phyloP scores from a whole-genome alignment of 2,329 filamentous ascomycete genomes.

The Ciborinia camelliae region DNA sequence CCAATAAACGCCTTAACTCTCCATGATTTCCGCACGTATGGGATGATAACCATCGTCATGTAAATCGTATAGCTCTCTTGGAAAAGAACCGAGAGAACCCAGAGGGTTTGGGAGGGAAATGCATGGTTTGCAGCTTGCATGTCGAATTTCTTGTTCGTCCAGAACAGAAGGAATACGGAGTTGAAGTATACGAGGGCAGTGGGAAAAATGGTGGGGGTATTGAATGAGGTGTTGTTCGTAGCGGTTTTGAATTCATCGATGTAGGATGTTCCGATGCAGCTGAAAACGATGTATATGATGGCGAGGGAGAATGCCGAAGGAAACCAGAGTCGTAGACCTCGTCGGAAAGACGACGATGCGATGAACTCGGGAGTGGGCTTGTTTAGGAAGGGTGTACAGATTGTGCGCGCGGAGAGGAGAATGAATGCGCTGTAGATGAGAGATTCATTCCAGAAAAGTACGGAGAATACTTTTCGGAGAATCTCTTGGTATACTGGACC shows the following conservation, averaged over 20 bases:
- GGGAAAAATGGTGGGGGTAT: constrained; percentile 37
- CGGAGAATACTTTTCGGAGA: constrained; percentile 44
- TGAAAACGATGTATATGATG: constrained; percentile 41
- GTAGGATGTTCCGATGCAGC: constrained; percentile 36
- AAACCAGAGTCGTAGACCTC: constrained; percentile 43
- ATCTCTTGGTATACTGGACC: constrained; percentile 42
- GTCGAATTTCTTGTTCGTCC: constrained; percentile 42
- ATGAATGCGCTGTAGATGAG: constrained; percentile 47
- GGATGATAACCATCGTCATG: constrained; percentile 48
- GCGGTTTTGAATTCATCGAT: constrained; percentile 40
- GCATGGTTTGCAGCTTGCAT: constrained; percentile 42
- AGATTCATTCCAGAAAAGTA: constrained; percentile 44
- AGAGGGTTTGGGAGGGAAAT: constrained; percentile 45
- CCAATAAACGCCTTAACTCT: constrained; percentile 20
- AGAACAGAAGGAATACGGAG: constrained; percentile 47
- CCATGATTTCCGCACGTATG: constrained; percentile 26
- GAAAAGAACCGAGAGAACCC: constrained; percentile 45
- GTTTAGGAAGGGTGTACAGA: constrained; percentile 42
- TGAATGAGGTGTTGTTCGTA: constrained; percentile 41
- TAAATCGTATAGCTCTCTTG: constrained; percentile 47
- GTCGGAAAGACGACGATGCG: constrained; percentile 43
- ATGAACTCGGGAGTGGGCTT: constrained; percentile 38
- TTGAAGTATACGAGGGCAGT: constrained; percentile 45
- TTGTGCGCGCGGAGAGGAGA: constrained; percentile 44
- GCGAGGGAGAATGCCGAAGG: constrained; percentile 43